Percentiles rank a stretch among this genome's conserved stretches.
phyloP scores from a whole-genome alignment of 2,329 filamentous ascomycete species.

The Didymella segeticola region DNA sequence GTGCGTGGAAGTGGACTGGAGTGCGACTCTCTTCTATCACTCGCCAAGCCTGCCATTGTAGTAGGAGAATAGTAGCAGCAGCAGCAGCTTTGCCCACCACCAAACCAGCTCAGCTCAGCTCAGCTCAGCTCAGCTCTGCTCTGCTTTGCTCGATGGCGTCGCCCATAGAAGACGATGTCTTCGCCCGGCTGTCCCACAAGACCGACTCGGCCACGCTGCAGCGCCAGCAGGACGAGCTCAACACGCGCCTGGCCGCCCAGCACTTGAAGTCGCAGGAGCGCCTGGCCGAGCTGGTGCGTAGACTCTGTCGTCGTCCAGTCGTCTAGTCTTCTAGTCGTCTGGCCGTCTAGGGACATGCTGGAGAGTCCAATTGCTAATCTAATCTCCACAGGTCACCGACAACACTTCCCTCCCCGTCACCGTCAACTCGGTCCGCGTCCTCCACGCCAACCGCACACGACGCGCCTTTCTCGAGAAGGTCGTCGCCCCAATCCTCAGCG shows the following conservation, averaged over 20 bases:
- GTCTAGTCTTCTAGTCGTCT: no score
- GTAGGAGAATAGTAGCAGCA: no score
- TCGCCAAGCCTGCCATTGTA: no score
- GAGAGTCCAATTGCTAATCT: no score
- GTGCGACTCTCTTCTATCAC: no score
- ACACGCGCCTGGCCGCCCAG: slow-evolving; percentile 64
- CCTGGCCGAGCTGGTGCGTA: slow-evolving; percentile 68
- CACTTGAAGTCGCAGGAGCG: slow-evolving; percentile 69
- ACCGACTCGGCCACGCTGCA: slow-evolving; percentile 65
- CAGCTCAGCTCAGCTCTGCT: no score
- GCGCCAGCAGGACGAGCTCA: slow-evolving; percentile 66
- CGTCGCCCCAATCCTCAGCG: slow-evolving; percentile 77
- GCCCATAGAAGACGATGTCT: slow-evolving; percentile 59
- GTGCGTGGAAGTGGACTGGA: no score
- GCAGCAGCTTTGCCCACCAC: no score
- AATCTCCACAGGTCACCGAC: slow-evolving; percentile 71
- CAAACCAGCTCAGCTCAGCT: no score
- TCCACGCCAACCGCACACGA: slow-evolving; percentile 84
- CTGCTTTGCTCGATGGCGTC: slow-evolving; percentile 56
- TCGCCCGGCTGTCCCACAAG: slow-evolving; percentile 65
- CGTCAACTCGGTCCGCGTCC: slow-evolving; percentile 82
- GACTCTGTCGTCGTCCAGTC: slow-evolving; percentile 4
- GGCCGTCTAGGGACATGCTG: no score
- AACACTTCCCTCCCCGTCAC: slow-evolving; percentile 89
- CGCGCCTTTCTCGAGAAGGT: slow-evolving; percentile 81